Conservation (phyloP, 176 grass and related monocot genomes). For the Elymus sibiricus region DNA sequence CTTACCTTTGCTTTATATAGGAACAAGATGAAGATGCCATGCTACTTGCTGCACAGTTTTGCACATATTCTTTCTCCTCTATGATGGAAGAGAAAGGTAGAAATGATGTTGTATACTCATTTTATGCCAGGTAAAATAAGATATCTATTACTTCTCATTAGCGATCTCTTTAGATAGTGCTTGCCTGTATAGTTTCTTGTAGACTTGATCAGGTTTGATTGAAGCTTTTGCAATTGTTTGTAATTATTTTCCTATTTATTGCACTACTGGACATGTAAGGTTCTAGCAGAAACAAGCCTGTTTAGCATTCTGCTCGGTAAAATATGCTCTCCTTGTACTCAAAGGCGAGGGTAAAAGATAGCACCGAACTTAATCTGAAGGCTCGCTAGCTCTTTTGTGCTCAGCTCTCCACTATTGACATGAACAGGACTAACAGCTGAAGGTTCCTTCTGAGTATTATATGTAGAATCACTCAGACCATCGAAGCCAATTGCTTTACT, state of each 20-base stretch:
- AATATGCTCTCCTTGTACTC: background rate
- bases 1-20: slow-evolving; percentile 34
- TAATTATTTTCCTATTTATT: background rate
- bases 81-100: slow-evolving; percentile 47
- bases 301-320: slow-evolving; percentile 1
- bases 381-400: background rate
- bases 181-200: background rate
- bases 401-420: background rate
- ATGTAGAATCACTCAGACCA: background rate
- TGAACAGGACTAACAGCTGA: background rate
- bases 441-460: background rate
- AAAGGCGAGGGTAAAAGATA: background rate
- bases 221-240: background rate
- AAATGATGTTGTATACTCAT: slow-evolving; percentile 67
- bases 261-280: background rate
- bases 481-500: background rate
- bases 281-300: background rate
- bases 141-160: background rate
- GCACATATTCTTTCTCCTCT: slow-evolving; percentile 87
- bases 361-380: background rate
- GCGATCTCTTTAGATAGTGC: background rate
- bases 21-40: slow-evolving; percentile 97
- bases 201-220: background rate
- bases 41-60: slow-evolving; percentile 89
- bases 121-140: slow-evolving; percentile 77